phyloP scores from a whole-genome alignment of 257 asterid genomes.

The Nicotiana paniculata region DNA sequence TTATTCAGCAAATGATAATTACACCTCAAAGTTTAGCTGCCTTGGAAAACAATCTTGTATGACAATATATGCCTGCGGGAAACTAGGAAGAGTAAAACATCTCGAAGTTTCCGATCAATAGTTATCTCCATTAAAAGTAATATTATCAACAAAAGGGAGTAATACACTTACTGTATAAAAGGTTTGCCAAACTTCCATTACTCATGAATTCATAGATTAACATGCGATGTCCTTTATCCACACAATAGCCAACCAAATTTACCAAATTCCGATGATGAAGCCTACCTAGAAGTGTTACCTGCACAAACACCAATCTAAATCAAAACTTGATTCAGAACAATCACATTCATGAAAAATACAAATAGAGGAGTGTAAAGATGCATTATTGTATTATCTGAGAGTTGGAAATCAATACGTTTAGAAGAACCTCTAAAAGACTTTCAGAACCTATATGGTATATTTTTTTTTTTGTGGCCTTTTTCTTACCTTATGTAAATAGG shows the following conservation, averaged over 20 bases:
- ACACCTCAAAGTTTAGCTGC: neutral
- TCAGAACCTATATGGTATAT: neutral
- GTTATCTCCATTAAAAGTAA: neutral
- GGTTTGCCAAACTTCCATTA: conserved; percentile 92
- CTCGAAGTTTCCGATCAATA: neutral
- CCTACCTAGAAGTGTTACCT: conserved; percentile 94
- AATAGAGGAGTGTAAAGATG: neutral
- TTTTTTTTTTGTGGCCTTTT: neutral
- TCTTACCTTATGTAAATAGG: neutral
- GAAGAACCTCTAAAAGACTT: neutral
- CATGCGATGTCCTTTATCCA: conserved; percentile 87
- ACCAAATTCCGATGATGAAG: conserved; percentile 94
- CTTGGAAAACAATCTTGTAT: neutral
- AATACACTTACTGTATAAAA: conserved; percentile 61
- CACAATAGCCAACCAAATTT: conserved; percentile 91
- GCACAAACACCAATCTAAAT: conserved; percentile 21
- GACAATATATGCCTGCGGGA: neutral
- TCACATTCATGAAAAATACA: neutral
- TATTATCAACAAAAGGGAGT: neutral
- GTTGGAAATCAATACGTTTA: neutral
- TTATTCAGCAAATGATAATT: neutral
- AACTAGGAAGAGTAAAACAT: neutral
- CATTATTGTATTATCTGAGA: neutral
- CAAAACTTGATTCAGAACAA: neutral
- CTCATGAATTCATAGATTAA: conserved; percentile 92